These are phyloP conservation scores for Boletus eberwhitei DNA, from an alignment of 768 basidiomycete species.

Conservation along the genomic window DNA sequence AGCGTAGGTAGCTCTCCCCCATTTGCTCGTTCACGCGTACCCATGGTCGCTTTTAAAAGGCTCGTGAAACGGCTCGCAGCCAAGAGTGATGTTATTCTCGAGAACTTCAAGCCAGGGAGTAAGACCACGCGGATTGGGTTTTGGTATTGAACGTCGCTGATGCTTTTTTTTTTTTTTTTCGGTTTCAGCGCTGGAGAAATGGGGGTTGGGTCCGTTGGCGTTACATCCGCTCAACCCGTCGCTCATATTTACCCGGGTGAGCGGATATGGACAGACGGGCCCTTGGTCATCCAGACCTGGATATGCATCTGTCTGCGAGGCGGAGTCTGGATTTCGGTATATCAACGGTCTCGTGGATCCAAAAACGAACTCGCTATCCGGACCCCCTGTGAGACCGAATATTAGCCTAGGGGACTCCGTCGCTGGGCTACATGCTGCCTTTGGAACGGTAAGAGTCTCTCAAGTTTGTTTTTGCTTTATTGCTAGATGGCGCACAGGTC, in stretches of 20 bases:
- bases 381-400: slow-evolving; percentile 67
- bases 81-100: slow-evolving; percentile 63
- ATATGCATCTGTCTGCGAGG: slow-evolving; percentile 74
- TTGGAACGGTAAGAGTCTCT: slow-evolving; percentile 55
- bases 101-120: slow-evolving; percentile 79
- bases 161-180: not conserved
- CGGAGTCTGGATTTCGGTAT: slow-evolving; percentile 69
- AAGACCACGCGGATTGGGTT: slow-evolving; percentile 12
- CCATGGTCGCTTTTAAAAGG: slow-evolving; percentile 31
- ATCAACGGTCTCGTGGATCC: slow-evolving; percentile 66
- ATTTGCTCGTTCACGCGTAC: not conserved
- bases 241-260: slow-evolving; percentile 86
- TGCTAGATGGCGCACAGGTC: slow-evolving; percentile 36
- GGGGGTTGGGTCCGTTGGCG: slow-evolving; percentile 57
- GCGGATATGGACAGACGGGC: slow-evolving; percentile 73
- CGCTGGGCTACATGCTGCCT: slow-evolving; percentile 69
- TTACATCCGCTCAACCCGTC: slow-evolving; percentile 75
- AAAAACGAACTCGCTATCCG: slow-evolving; percentile 48
- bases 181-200: slow-evolving; percentile 60
- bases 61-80: slow-evolving; percentile 59
- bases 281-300: slow-evolving; percentile 70
- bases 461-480: not conserved
- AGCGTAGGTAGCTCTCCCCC: slow-evolving; percentile 32
- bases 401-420: slow-evolving; percentile 72
- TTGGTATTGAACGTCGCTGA: not conserved